Evolutionary conservation across 2,329 filamentous ascomycete species (phyloP).

Genomic region (Diaporthe velutina): DNA sequence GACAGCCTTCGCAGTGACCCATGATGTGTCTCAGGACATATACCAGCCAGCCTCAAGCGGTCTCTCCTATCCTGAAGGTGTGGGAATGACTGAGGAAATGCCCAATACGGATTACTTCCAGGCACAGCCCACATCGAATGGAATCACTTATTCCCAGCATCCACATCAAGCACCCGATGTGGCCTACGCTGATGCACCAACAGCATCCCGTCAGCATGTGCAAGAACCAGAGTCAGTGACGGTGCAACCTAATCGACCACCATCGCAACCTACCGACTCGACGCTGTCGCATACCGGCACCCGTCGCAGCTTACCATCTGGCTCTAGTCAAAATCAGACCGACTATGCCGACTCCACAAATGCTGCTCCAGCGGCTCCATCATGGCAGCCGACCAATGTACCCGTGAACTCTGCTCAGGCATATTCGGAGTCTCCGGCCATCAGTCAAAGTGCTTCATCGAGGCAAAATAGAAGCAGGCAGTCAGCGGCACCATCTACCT

Average conservation of each 20-base stretch:
- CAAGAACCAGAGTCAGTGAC: background rate
- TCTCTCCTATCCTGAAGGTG: conserved; percentile 44
- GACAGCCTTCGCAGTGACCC: conserved; percentile 37
- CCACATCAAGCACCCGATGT: conserved; percentile 26
- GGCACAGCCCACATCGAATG: conserved; percentile 1
- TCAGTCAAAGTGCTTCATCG: background rate
- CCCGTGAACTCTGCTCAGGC: conserved; percentile 3
- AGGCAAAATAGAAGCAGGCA: conserved; percentile 8
- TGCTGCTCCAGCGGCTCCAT: conserved; percentile 1
- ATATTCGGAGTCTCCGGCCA: conserved; percentile 13
- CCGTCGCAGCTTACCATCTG: conserved; percentile 38
- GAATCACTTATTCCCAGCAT: conserved; percentile 31
- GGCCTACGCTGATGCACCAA: conserved; percentile 18
- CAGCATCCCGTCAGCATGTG: conserved; percentile 13
- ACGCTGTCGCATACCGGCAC: conserved; percentile 1
- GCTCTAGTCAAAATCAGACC: conserved; percentile 17
- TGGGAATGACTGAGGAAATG: conserved; percentile 28
- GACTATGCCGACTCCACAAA: conserved; percentile 9
- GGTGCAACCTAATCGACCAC: conserved; percentile 14
- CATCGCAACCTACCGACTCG: conserved; percentile 3
- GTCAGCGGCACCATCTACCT: conserved; percentile 8
- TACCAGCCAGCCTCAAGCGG: conserved; percentile 46
- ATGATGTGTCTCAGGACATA: conserved; percentile 44
- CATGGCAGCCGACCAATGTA: conserved; percentile 41
- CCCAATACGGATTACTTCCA: conserved; percentile 34